These are phyloP conservation scores for Neofusicoccum umdonicola DNA, from an alignment of 2,329 filamentous ascomycete species.

Conservation along the genomic window DNA sequence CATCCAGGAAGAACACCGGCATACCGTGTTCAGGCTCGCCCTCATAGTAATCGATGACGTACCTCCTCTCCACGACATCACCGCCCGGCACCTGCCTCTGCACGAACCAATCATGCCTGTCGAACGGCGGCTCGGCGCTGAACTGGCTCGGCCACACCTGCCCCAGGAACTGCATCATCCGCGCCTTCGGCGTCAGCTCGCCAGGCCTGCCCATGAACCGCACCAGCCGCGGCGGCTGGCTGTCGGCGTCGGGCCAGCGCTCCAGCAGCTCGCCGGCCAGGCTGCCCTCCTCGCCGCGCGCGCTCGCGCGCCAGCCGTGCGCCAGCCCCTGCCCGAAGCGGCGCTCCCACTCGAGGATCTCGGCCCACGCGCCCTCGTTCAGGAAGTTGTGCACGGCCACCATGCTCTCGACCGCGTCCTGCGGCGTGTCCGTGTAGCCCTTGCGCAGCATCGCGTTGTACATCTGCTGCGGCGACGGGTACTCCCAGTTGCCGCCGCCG, in stretches of 20 bases:
- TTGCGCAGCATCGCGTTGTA: constrained; percentile 97
- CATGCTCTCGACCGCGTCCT: constrained; percentile 93
- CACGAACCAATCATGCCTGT: constrained; percentile 97
- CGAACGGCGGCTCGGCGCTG: constrained; percentile 81
- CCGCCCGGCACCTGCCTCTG: constrained; percentile 66
- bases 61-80: constrained; percentile 73
- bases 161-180: constrained; percentile 76
- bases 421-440: constrained; percentile 90
- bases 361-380: constrained; percentile 94
- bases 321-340: constrained; percentile 74
- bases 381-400: constrained; percentile 97
- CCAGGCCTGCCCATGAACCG: constrained; percentile 86
- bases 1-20: constrained; percentile 93
- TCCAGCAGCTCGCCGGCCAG: constrained; percentile 40
- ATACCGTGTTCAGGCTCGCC: constrained; percentile 81
- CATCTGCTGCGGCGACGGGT: constrained; percentile 98
- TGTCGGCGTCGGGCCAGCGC: constrained; percentile 34
- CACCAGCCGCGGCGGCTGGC: constrained; percentile 66
- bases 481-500: constrained; percentile 82
- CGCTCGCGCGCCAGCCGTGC: constrained; percentile 71
- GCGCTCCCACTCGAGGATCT: constrained; percentile 91
- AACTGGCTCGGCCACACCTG: constrained; percentile 77
- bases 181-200: constrained; percentile 88
- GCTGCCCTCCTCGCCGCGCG: constrained; percentile 66
- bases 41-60: constrained; percentile 96